These are phyloP conservation scores for Porcisia hertigi DNA, from an alignment of 208 protist species.

Conservation along the genomic window DNA sequence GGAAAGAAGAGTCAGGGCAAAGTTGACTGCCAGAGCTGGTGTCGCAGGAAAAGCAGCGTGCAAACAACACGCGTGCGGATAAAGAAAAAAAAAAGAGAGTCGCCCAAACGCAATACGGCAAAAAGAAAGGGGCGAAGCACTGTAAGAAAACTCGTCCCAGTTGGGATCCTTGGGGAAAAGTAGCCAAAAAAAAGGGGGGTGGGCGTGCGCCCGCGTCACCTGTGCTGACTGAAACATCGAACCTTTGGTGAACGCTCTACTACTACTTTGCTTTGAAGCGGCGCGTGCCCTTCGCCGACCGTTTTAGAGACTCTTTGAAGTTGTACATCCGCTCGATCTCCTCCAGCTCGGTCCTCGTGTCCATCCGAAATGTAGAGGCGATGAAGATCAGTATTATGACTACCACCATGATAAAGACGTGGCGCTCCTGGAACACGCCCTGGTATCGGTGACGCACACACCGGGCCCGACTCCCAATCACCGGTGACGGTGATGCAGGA, in stretches of 20 bases:
- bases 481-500: conserved; percentile 11
- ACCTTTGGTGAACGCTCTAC: not conserved
- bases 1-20: too few species aligned
- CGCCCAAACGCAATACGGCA: not conserved
- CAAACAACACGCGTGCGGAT: too few species aligned
- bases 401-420: conserved; percentile 14
- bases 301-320: conserved; percentile 12
- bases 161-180: not conserved
- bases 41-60: not conserved
- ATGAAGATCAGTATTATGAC: conserved; percentile 25
- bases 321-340: conserved; percentile 35
- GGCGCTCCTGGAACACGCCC: conserved; percentile 28
- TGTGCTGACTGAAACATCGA: too few species aligned
- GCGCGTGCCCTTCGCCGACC: not conserved
- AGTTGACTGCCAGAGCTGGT: not conserved
- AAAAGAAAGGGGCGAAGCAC: not conserved
- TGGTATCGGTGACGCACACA: conserved; percentile 24
- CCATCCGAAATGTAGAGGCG: conserved; percentile 20
- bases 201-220: too few species aligned
- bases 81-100: not conserved
- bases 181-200: not conserved
- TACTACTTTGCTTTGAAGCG: not conserved
- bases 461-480: not conserved
- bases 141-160: not conserved
- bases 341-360: conserved; percentile 29